Base-by-base conservation (phyloP, 2,329 filamentous ascomycete genomes). In the Sporothrix phasma region DNA sequence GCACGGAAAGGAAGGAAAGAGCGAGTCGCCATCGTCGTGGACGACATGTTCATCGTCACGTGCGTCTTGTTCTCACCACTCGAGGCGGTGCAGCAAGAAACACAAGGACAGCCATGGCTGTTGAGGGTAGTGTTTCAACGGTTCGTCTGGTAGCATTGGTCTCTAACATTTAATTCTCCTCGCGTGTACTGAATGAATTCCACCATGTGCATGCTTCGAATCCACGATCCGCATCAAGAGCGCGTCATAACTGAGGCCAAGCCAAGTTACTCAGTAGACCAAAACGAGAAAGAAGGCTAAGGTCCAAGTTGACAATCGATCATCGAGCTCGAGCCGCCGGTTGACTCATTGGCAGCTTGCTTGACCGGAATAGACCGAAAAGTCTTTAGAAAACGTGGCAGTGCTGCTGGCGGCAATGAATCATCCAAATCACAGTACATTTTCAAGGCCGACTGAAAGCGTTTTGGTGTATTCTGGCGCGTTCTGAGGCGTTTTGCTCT, bases 341-440 rank as follows among this genome's bases (percentile, higher is more conserved):
- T 60, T 65, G 64, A 65, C 45, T 65, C 64, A 65, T 31, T 39
- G 45, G 56, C 29, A 29, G 31, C 39, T 39, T 34, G 19, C 22
- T 56, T n/a, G n/a, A n/a, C n/a, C n/a, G n/a, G n/a, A n/a, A n/a
- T n/a, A n/a, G n/a, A n/a, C n/a, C n/a, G n/a, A 60, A 43, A 59
- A 51, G 26, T 4, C n/a, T 31, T 17, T 26, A 34, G n/a, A 45
- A 62, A 61, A 47, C 58, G 58, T 39, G 59, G 59, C 59, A 41
- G 59, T 61, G 59, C 59, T 34, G 39, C 51, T 5, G 51, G 51
- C 51, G 15, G n/a, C 26, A 34, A 17, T 53, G 5, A 34, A n/a
- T n/a, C 13, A 13, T 4, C 37, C 5, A 15, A 41, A 3, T 15
- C 5, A 11, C 13, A 46, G 24, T 41, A 13, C 37, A 17, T 5